Evolutionary conservation across 1,284 basidiomycete species (phyloP).

Genomic region (Xanthoconium separans): DNA sequence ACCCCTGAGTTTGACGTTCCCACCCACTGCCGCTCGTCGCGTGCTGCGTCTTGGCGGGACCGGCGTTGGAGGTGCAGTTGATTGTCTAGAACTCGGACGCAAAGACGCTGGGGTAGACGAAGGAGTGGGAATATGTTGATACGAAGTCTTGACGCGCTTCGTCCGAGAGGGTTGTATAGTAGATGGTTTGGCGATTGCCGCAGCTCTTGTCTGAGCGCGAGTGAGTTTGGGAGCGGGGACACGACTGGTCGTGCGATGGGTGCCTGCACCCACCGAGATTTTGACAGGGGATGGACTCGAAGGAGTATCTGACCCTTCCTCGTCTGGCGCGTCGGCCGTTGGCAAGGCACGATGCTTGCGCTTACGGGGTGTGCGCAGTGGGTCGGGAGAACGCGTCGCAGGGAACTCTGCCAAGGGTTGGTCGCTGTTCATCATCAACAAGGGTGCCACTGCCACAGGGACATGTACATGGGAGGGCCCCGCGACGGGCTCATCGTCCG

Average conservation of each 20-base stretch:
- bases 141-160: constrained; percentile 17
- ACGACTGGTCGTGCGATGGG: constrained; percentile 1
- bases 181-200: neutral
- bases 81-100: constrained; percentile 7
- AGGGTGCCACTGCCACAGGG: constrained; percentile 18
- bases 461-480: constrained; percentile 23
- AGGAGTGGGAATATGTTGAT: constrained; percentile 27
- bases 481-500: constrained; percentile 27
- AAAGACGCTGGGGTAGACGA: constrained; percentile 21
- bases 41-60: constrained; percentile 27
- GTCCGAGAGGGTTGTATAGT: neutral
- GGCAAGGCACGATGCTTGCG: constrained; percentile 21
- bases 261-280: constrained; percentile 14
- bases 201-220: constrained; percentile 14
- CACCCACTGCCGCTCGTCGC: constrained; percentile 24
- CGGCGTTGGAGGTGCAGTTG: constrained; percentile 21
- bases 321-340: neutral
- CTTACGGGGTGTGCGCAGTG: constrained; percentile 33
- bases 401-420: constrained; percentile 7
- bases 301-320: constrained; percentile 7
- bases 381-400: constrained; percentile 17
- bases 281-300: constrained; percentile 33
- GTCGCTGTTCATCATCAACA: constrained; percentile 22
- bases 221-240: constrained; percentile 9
- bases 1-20: constrained; percentile 8